Evolutionary conservation across 371 early-diverging fungal genomes (phyloP), one percentile per base, ranked within the genome.

Genomic region (Mucor racemosus): DNA sequence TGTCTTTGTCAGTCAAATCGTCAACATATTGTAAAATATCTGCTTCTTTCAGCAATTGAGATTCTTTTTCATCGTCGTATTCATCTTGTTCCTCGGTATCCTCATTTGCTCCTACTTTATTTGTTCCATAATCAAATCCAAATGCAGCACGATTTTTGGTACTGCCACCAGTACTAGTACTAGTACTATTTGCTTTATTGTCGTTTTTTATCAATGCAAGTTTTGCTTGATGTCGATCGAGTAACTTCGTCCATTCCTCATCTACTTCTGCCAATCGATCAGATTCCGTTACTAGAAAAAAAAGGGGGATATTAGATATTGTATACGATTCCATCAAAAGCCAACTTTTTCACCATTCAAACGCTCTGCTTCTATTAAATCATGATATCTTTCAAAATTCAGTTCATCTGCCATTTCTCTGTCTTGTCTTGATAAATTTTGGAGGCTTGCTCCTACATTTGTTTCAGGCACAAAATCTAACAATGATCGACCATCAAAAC

Each of bases 401-500:
- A 80, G 74, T 68, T 74, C 88, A 60, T 72, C 82, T 36, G 61
- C 70, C 71, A 74, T 76, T 62, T 73, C 84, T 58, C 71, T 55
- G 11, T 87, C 84, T 40, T 81, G 74, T 21, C 71, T 73, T 0
- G 69, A 38, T 33, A 72, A 41, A 19, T 60, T 44, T 6, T 11
- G 58, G 55, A 65, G 61, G 33, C 39, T 53, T 39, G 40, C 63
- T 33, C 63, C 48, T 33, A 54, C 31, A 31, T 68, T 56, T 5
- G 69, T 34, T n/a, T 66, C 70, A 8, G 88, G 85, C 15, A 85
- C 64, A 64, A 59, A 84, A 60, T 88, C 88, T 19, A 88, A 63
- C 5, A 88, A 63, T 3, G 88, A 80, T 31, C 86, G 78, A 11
- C 86, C 88, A 64, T 88, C 88, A 60, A 88, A 88, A 35, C 88